Percentiles rank a stretch among this genome's conserved stretches.
These are phyloP conservation scores for Haplosporangium sp. DNA, from an alignment of 371 early-diverging fungal genomes.

Conservation along the genomic window DNA sequence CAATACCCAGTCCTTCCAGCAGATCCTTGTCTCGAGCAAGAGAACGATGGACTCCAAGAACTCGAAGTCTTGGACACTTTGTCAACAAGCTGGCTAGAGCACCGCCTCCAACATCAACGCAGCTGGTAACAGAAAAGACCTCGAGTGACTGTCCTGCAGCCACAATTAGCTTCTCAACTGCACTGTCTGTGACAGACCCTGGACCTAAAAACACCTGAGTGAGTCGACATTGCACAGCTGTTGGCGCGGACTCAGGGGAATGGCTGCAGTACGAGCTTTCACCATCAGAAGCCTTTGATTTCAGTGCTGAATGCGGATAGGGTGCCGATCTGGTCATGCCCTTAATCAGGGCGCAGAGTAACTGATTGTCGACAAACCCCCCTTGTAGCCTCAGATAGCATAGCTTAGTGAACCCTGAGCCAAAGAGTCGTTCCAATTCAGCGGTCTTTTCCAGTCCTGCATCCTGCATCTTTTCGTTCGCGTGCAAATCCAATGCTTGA, in stretches of 20 bases:
- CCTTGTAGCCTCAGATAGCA: slow-evolving; percentile 43
- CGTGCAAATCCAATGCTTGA: slow-evolving; percentile 42
- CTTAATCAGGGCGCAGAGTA: slow-evolving; percentile 39
- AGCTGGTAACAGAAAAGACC: slow-evolving; percentile 44
- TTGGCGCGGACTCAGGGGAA: not conserved
- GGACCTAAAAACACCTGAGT: slow-evolving; percentile 53
- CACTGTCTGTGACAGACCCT: slow-evolving; percentile 49
- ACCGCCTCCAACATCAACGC: slow-evolving; percentile 47
- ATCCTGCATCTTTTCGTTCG: slow-evolving; percentile 48
- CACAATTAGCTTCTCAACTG: slow-evolving; percentile 36
- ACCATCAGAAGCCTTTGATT: not conserved
- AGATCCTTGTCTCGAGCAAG: slow-evolving; percentile 44
- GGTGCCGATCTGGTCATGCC: slow-evolving; percentile 6
- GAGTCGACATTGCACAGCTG: slow-evolving; percentile 23
- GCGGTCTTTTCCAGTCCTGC: slow-evolving; percentile 26
- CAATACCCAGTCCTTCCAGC: slow-evolving; percentile 44
- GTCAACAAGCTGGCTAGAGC: slow-evolving; percentile 40
- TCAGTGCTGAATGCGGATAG: not conserved
- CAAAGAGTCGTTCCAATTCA: slow-evolving; percentile 38
- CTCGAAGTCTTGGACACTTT: slow-evolving; percentile 38
- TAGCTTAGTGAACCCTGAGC: slow-evolving; percentile 38
- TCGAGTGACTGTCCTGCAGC: slow-evolving; percentile 43
- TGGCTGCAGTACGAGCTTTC: not conserved
- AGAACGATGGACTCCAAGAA: slow-evolving; percentile 38
- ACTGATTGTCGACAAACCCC: slow-evolving; percentile 50